Percentiles rank a stretch among this genome's conserved stretches.
Conservation (phyloP, 164 flowering plant genomes). For the Houttuynia cordata region DNA sequence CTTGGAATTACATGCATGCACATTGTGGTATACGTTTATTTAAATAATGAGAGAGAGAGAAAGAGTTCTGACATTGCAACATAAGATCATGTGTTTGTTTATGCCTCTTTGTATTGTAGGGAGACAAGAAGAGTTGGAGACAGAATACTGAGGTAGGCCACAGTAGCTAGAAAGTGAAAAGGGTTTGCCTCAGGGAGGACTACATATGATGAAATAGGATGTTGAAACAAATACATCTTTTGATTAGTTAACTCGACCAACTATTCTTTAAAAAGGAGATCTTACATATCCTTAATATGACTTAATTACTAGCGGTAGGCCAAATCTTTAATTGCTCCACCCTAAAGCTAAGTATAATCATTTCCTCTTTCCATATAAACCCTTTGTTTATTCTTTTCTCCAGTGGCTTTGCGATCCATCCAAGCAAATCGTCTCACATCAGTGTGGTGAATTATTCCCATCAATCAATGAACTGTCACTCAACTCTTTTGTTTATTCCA, state of each 20-base stretch:
- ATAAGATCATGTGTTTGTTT: too few relatives aligned
- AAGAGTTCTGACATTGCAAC: too few relatives aligned
- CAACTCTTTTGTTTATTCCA: not conserved
- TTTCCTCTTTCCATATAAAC: conserved; percentile 24
- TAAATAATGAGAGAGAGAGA: too few relatives aligned
- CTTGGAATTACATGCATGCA: too few relatives aligned
- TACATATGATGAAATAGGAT: conserved; percentile 1
- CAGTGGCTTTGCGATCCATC: conserved; percentile 45
- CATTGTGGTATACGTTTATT: too few relatives aligned
- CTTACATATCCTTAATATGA: conserved; percentile 8
- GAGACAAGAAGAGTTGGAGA: too few relatives aligned
- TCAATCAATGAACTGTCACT: conserved; percentile 30
- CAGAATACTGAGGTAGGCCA: not conserved
- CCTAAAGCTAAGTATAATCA: conserved; percentile 64
- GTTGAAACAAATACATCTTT: conserved; percentile 31
- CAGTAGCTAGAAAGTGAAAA: not conserved
- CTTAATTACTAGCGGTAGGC: conserved; percentile 2
- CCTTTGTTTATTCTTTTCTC: not conserved
- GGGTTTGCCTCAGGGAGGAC: not conserved
- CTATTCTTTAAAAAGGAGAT: conserved; percentile 22
- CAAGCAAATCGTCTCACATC: conserved; percentile 66
- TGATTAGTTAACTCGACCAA: conserved; percentile 24
- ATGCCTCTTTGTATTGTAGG: too few relatives aligned
- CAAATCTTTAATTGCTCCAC: conserved; percentile 44
- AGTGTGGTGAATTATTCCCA: conserved; percentile 52